Percentiles rank a stretch among this genome's conserved stretches.
Evolutionary conservation across 1,284 basidiomycete genomes (phyloP).

Genomic region (Cutaneotrichosporon sp.): DNA sequence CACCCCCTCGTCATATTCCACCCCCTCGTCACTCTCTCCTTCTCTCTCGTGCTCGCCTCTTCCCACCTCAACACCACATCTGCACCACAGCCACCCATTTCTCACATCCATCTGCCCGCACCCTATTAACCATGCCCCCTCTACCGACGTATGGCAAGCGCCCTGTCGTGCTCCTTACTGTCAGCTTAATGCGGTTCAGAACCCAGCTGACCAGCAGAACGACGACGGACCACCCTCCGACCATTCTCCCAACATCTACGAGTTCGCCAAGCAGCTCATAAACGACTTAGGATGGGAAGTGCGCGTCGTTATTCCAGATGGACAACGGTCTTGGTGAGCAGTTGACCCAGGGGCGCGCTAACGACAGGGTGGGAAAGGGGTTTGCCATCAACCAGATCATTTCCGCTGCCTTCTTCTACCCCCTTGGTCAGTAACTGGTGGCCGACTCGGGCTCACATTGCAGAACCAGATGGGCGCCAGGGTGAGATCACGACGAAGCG

Average conservation of each 20-base stretch:
- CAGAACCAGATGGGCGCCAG: conserved; percentile 57
- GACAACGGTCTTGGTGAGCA: conserved; percentile 75
- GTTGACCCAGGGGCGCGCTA: background rate
- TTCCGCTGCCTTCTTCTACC: conserved; percentile 75
- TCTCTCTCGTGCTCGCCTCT: no score
- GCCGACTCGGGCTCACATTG: no score
- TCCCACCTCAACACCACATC: background rate
- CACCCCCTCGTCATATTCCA: no score
- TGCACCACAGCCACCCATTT: background rate
- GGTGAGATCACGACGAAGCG: conserved; percentile 63
- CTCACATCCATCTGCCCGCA: background rate
- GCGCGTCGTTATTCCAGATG: conserved; percentile 77
- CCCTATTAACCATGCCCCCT: conserved; percentile 25
- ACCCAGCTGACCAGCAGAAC: conserved; percentile 30
- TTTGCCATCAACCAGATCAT: conserved; percentile 77
- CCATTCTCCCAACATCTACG: conserved; percentile 74
- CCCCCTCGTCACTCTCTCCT: no score
- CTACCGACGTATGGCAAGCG: conserved; percentile 29
- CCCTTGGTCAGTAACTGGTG: conserved; percentile 57
- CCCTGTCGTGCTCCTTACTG: conserved; percentile 42
- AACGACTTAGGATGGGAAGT: conserved; percentile 73
- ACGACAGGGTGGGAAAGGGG: conserved; percentile 61
- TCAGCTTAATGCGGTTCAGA: conserved; percentile 12
- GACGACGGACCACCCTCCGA: conserved; percentile 79
- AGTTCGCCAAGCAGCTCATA: conserved; percentile 65